Evolutionary conservation across 2,329 filamentous ascomycete species (phyloP), one percentile per base, ranked within the genome.

Genomic region (Beauveria pseudobassiana): DNA sequence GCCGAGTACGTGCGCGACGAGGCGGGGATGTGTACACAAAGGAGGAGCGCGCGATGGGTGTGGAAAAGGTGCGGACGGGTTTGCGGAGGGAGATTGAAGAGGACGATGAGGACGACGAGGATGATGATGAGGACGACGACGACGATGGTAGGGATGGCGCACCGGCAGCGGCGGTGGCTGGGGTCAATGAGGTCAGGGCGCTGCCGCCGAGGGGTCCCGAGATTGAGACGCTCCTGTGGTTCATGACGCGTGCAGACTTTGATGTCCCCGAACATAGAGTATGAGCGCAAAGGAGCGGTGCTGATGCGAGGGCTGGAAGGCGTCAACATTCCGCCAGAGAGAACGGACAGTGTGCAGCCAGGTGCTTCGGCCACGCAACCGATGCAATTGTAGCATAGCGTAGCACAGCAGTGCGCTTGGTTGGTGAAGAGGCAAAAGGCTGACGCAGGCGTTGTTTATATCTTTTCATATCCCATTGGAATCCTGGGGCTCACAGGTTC

Each of bases 31-130:
- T 87, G 62, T 95, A 86, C 71, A 93, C 89, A 2, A 77, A 84
- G 3, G 87, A 87, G 67, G 91, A 95, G 77, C 80, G 83, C 57
- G 84, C 82, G 63, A 66, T 72, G 63, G 90, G 90, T 7, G 73
- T 88, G 12, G 83, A 89, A 68, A 87, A 85, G 67, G 87, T 93
- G 51, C 80, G 86, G 43, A 93, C 90, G 0, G 90, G 90, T 0
- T 72, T 95, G 69, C 81, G 74, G 69, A 80, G 83, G 66, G 78
- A 73, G 3, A 68, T 85, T 14, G 80, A 81, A 54, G 79, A 81
- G 24, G 78, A 80, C 1, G 76, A 78, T 0, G 78, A 80, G 0
- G 82, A 83, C 2, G 85, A 87, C 1, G 84, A 87, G 0, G 80
- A 82, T 0, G 85, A 85, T 0, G 82, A 83, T 0, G 83, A 83